Evolutionary conservation across 2,329 filamentous ascomycete species (phyloP).

Genomic region (Aotearoamyces nothofagi): DNA sequence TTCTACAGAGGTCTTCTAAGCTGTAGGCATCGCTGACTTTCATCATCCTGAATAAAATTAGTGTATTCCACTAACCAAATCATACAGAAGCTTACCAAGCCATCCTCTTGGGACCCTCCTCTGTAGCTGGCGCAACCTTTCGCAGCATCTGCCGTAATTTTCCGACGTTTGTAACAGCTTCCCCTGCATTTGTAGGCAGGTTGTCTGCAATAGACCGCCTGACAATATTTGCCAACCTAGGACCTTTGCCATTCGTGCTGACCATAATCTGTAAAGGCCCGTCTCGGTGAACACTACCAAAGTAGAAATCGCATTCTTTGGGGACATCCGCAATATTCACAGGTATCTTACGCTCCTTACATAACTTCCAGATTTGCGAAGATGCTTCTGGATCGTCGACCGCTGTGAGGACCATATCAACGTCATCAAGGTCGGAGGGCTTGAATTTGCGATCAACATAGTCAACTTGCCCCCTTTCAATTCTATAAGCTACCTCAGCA

Average conservation of each 20-base stretch:
- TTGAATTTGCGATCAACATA: slow-evolving; percentile 77
- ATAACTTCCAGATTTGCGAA: slow-evolving; percentile 80
- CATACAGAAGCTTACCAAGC: slow-evolving; percentile 44
- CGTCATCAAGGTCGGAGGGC: slow-evolving; percentile 72
- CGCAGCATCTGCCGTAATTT: slow-evolving; percentile 65
- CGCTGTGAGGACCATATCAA: slow-evolving; percentile 82
- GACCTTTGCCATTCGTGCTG: slow-evolving; percentile 93
- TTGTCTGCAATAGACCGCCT: slow-evolving; percentile 63
- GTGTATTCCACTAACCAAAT: slow-evolving; percentile 7
- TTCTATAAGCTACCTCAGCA: slow-evolving; percentile 72
- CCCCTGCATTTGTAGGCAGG: slow-evolving; percentile 66
- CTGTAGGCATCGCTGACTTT: slow-evolving; percentile 78
- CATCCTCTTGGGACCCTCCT: slow-evolving; percentile 80
- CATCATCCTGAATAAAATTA: slow-evolving; percentile 56
- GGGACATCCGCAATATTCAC: slow-evolving; percentile 97
- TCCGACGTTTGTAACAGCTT: slow-evolving; percentile 76
- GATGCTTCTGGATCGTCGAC: slow-evolving; percentile 91
- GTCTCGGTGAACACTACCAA: slow-evolving; percentile 88
- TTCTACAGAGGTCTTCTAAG: slow-evolving; percentile 68
- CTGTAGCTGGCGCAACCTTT: slow-evolving; percentile 53
- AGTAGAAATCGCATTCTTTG: slow-evolving; percentile 96
- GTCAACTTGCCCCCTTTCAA: slow-evolving; percentile 58
- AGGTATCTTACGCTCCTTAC: slow-evolving; percentile 68
- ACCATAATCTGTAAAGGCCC: slow-evolving; percentile 97
- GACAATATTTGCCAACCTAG: slow-evolving; percentile 76